Conservation (phyloP, 306 rosid genomes). For the Vigna trinervia region DNA sequence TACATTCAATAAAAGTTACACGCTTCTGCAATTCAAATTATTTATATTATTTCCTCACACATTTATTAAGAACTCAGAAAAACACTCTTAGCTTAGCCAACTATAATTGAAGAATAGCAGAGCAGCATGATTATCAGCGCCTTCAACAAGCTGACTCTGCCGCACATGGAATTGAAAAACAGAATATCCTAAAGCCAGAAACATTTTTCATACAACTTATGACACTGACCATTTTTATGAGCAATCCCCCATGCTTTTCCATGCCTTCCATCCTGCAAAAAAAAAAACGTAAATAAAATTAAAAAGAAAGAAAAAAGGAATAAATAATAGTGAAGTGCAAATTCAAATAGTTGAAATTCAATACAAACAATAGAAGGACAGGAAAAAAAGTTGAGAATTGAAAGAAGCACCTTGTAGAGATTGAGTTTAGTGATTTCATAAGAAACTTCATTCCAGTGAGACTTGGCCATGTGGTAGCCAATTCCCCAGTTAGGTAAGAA, state of each 20-base stretch:
- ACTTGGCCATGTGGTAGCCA: constrained; percentile 89
- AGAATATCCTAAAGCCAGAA: neutral
- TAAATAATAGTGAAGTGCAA: neutral
- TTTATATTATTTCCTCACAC: too few relatives aligned
- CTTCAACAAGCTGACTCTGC: neutral
- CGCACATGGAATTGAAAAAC: neutral
- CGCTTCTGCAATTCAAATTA: too few relatives aligned
- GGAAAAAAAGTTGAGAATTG: neutral
- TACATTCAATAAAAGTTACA: too few relatives aligned
- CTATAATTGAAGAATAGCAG: neutral
- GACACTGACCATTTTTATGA: constrained; percentile 73
- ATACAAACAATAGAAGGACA: neutral
- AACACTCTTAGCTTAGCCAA: neutral
- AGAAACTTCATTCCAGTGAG: constrained; percentile 85
- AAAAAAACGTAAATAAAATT: neutral
- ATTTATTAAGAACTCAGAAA: neutral
- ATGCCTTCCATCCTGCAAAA: constrained; percentile 81
- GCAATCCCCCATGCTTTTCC: constrained; percentile 99
- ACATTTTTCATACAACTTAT: neutral
- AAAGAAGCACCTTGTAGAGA: constrained; percentile 77
- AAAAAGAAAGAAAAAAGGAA: neutral
- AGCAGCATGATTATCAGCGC: neutral
- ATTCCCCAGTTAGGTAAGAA: constrained; percentile 93
- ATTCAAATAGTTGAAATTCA: neutral
- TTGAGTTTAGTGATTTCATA: constrained; percentile 89